Evolutionary conservation across 2,329 filamentous ascomycete genomes (phyloP), one percentile per base, ranked within the genome.

Genomic region (Chalara sp.): DNA sequence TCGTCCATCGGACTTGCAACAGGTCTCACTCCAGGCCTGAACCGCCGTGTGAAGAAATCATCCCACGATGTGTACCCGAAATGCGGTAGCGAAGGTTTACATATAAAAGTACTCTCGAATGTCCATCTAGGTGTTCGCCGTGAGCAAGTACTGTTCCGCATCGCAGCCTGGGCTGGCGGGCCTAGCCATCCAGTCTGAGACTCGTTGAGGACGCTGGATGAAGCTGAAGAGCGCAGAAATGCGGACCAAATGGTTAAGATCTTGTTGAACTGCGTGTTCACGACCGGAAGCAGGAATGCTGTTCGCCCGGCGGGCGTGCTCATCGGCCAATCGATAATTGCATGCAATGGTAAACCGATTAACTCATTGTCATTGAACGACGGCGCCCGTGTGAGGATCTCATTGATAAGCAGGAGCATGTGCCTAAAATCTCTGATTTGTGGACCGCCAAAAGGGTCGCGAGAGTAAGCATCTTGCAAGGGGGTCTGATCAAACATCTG

Each of bases 11-110:
- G 78, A 0, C 65, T 69, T 0, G 76, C 79, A 1, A 87, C 70
- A 0, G 83, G 84, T 0, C 84, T 76, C 2, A 79, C 72, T 0
- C 67, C 68, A 6, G 40, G 44, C 8, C 48, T 47, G 49, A 86
- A 74, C 5, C 70, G 51, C 5, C 84, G 75, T 0, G 80, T 85
- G 68, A 88, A 87, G 68, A 87, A 88, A 60, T 80, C 44, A 52
- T 88, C 84, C 84, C 84, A 87, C 0, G 80, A 85, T 50, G 72
- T 77, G 21, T 11, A 87, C 13, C 84, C 83, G 55, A 79, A 73
- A 61, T 82, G 63, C 56, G 76, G 67, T 5, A 71, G 70, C 0
- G 62, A 66, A 0, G 80, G 74, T 41, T 86, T 77, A 61, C 83
- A 86, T 13, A 75, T 57, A 63, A 78, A 86, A 60, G 84, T 72